Conservation (phyloP, 805 yeast species). For the Spathaspora girioi region DNA sequence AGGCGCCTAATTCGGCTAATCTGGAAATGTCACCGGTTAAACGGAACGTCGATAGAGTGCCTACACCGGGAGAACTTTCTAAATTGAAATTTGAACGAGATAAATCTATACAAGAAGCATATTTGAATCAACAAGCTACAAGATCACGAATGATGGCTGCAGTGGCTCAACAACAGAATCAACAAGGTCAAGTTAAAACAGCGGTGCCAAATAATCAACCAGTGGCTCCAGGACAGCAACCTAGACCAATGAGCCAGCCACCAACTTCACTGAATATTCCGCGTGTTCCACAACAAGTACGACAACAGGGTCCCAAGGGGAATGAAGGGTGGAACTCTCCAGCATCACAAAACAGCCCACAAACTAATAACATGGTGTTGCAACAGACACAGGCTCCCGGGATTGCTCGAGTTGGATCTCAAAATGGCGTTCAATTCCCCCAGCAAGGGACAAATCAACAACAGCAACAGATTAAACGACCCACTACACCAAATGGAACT, state of each 20-base stretch:
- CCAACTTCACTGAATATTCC: not conserved
- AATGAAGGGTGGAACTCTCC: constrained; percentile 1
- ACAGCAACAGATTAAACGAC: constrained; percentile 20
- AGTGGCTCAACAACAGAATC: constrained; percentile 33
- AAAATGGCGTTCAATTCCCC: constrained; percentile 10
- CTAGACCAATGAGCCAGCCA: not conserved
- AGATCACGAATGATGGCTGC: constrained; percentile 41
- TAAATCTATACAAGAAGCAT: constrained; percentile 75
- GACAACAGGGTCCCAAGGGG: not conserved
- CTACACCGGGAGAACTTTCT: constrained; percentile 81
- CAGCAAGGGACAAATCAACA: constrained; percentile 7
- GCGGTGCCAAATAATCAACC: constrained; percentile 7
- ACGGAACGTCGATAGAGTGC: constrained; percentile 37
- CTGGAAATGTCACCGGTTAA: constrained; percentile 1
- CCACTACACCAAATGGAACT: constrained; percentile 52
- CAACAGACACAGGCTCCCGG: not conserved
- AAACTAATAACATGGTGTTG: not conserved
- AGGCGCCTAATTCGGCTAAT: constrained; percentile 6
- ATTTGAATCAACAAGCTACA: constrained; percentile 45
- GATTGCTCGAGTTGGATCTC: not conserved
- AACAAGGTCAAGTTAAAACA: constrained; percentile 9
- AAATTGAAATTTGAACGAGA: constrained; percentile 83
- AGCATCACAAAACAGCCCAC: not conserved
- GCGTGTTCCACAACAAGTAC: not conserved
- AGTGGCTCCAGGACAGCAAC: constrained; percentile 2